Percentiles rank a stretch among this genome's conserved stretches.
These are phyloP conservation scores for Neoascochyta sp. DNA, from an alignment of 2,329 filamentous ascomycete species.

Conservation along the genomic window DNA sequence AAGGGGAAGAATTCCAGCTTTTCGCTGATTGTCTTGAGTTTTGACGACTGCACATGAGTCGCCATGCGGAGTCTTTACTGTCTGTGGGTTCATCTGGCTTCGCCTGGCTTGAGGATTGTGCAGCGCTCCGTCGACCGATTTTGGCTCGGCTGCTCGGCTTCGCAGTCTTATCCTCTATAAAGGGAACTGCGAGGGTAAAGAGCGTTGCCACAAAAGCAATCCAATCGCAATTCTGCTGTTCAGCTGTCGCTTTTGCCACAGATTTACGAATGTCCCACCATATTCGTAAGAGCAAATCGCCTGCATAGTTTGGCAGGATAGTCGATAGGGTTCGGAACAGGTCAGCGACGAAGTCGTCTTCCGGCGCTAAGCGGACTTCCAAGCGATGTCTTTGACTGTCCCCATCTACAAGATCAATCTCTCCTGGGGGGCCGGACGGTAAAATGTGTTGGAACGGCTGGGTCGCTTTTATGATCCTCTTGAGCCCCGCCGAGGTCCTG, in stretches of 20 bases:
- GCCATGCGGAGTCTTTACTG: slow-evolving; percentile 30
- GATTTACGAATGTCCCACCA: slow-evolving; percentile 38
- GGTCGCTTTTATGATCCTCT: slow-evolving; percentile 26
- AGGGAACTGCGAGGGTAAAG: slow-evolving; percentile 38
- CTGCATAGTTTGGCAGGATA: slow-evolving; percentile 34
- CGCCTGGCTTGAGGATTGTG: slow-evolving; percentile 20
- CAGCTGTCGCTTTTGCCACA: slow-evolving; percentile 10
- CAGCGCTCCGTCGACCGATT: slow-evolving; percentile 21
- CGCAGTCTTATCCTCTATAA: slow-evolving; percentile 28
- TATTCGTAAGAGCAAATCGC: slow-evolving; percentile 37
- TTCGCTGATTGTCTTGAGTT: slow-evolving; percentile 21
- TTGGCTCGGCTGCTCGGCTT: slow-evolving; percentile 19
- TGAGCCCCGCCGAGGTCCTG: slow-evolving; percentile 31
- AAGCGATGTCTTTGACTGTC: slow-evolving; percentile 32
- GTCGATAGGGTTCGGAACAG: slow-evolving; percentile 32
- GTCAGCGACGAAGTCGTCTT: slow-evolving; percentile 24
- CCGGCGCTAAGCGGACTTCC: slow-evolving; percentile 29
- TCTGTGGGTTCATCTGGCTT: slow-evolving; percentile 21
- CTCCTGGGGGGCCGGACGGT: slow-evolving; percentile 23
- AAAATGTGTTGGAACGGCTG: slow-evolving; percentile 21
- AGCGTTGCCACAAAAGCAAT: slow-evolving; percentile 41
- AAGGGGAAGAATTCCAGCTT: slow-evolving; percentile 31
- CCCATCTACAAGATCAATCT: slow-evolving; percentile 32
- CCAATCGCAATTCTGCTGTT: slow-evolving; percentile 30
- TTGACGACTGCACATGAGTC: slow-evolving; percentile 33